These are phyloP conservation scores for Rhodotorula diobovata DNA, from an alignment of 768 basidiomycete species.

Conservation along the genomic window DNA sequence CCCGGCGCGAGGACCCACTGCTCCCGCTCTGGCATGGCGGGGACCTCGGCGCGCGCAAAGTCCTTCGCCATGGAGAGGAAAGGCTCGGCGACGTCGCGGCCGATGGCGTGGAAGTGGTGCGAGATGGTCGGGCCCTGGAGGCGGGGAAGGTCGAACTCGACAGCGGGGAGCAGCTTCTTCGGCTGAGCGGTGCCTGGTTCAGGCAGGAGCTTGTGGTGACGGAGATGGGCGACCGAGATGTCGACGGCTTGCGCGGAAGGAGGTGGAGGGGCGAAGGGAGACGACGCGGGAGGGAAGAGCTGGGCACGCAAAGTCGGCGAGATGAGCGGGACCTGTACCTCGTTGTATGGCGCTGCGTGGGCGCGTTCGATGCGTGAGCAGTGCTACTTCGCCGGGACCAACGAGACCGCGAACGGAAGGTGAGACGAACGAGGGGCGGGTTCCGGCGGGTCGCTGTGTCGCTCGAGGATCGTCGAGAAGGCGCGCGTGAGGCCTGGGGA, in stretches of 20 bases:
- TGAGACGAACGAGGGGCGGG: not conserved
- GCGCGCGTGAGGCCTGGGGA: not conserved
- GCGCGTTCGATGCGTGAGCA: not conserved
- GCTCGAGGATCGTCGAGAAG: not conserved
- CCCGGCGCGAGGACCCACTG: constrained; percentile 59
- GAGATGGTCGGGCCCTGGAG: constrained; percentile 75
- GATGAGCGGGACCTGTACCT: constrained; percentile 35
- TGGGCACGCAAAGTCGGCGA: constrained; percentile 30
- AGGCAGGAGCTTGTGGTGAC: constrained; percentile 25
- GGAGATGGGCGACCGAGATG: constrained; percentile 27
- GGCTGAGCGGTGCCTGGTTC: not conserved
- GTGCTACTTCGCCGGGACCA: not conserved
- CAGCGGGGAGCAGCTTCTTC: constrained; percentile 54
- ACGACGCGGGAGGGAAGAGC: constrained; percentile 25
- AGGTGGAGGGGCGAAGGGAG: constrained; percentile 14
- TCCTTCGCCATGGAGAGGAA: constrained; percentile 66
- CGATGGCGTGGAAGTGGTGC: constrained; percentile 84
- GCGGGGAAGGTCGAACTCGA: constrained; percentile 72
- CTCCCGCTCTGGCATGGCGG: constrained; percentile 56
- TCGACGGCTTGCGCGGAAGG: constrained; percentile 19
- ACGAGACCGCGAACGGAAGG: not conserved
- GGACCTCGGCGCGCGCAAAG: constrained; percentile 57
- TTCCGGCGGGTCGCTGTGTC: not conserved
- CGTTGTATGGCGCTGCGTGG: constrained; percentile 25
- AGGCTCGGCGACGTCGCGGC: constrained; percentile 63